These are phyloP conservation scores for Zymoseptoria ardabiliae DNA, from an alignment of 2,329 filamentous ascomycete species.

Conservation along the genomic window DNA sequence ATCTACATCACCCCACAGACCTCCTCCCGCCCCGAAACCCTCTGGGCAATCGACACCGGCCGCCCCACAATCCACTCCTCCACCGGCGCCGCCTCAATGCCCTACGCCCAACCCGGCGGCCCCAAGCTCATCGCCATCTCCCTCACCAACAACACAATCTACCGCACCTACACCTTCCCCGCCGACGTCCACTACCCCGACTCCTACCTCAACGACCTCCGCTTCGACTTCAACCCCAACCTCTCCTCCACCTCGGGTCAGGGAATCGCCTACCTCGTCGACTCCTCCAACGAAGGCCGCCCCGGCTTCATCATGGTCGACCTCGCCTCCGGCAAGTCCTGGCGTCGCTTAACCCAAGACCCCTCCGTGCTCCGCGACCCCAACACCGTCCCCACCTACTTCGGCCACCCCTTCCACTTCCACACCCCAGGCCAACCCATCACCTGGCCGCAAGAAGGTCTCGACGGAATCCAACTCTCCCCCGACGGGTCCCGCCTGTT, in stretches of 20 bases:
- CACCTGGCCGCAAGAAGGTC: conserved; percentile 25
- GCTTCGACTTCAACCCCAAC: conserved; percentile 40
- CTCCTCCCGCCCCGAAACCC: conserved; percentile 32
- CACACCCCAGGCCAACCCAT: conserved; percentile 20
- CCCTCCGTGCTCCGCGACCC: conserved; percentile 25
- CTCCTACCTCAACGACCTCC: conserved; percentile 42
- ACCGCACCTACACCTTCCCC: conserved; percentile 38
- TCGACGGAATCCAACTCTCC: conserved; percentile 34
- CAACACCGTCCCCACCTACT: conserved; percentile 27
- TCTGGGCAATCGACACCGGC: conserved; percentile 42
- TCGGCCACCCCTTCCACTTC: conserved; percentile 28
- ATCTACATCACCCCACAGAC: conserved; percentile 38
- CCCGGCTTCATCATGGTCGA: conserved; percentile 43
- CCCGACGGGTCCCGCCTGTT: conserved; percentile 35
- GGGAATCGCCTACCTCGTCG: conserved; percentile 41
- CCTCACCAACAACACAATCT: conserved; percentile 35
- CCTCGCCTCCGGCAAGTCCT: conserved; percentile 36
- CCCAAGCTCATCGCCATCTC: conserved; percentile 40
- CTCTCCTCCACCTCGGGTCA: conserved; percentile 31
- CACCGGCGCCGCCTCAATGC: conserved; percentile 33
- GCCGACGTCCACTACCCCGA: conserved; percentile 38
- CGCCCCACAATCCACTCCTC: conserved; percentile 37
- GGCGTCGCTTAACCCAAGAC: conserved; percentile 34
- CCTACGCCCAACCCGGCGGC: conserved; percentile 40
- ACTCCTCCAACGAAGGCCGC: conserved; percentile 41